These are phyloP conservation scores for Venturia asperata DNA, from an alignment of 2,329 filamentous ascomycete genomes.

Conservation along the genomic window DNA sequence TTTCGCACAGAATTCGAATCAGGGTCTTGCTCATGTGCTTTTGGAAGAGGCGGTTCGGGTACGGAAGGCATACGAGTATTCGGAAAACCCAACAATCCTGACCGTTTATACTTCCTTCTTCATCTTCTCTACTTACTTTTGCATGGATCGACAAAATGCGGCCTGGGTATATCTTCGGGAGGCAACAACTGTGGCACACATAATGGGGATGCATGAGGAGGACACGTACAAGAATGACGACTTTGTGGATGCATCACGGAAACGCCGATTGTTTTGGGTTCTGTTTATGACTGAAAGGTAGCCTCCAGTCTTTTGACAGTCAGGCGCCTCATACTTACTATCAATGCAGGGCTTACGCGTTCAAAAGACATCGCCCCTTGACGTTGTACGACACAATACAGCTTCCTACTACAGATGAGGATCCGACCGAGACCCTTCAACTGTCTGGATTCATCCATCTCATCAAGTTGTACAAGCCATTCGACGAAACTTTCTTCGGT, in stretches of 20 bases:
- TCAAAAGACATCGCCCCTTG: conserved; percentile 57
- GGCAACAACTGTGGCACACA: conserved; percentile 53
- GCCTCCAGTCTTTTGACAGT: neutral
- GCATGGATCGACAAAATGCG: conserved; percentile 54
- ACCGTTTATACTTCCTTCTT: conserved; percentile 58
- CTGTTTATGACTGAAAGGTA: conserved; percentile 56
- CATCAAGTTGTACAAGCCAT: conserved; percentile 54
- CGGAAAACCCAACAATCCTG: conserved; percentile 48
- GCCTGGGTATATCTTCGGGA: conserved; percentile 57
- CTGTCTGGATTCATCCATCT: conserved; percentile 54
- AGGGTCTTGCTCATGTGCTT: conserved; percentile 37
- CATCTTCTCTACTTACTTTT: conserved; percentile 54
- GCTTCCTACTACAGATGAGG: conserved; percentile 43
- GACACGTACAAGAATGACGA: conserved; percentile 45
- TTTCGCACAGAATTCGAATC: conserved; percentile 4
- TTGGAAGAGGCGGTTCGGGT: conserved; percentile 52
- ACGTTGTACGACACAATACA: conserved; percentile 54
- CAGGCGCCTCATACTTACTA: neutral
- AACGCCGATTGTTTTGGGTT: conserved; percentile 54
- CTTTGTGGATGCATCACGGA: conserved; percentile 46
- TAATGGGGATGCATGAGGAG: conserved; percentile 54
- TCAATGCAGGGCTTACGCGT: conserved; percentile 51
- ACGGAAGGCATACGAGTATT: conserved; percentile 50
- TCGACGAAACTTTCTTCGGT: conserved; percentile 57
- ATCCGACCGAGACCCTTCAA: conserved; percentile 48